Base-by-base conservation (phyloP, 2,329 filamentous ascomycete species). In the Ustulina deusta region DNA sequence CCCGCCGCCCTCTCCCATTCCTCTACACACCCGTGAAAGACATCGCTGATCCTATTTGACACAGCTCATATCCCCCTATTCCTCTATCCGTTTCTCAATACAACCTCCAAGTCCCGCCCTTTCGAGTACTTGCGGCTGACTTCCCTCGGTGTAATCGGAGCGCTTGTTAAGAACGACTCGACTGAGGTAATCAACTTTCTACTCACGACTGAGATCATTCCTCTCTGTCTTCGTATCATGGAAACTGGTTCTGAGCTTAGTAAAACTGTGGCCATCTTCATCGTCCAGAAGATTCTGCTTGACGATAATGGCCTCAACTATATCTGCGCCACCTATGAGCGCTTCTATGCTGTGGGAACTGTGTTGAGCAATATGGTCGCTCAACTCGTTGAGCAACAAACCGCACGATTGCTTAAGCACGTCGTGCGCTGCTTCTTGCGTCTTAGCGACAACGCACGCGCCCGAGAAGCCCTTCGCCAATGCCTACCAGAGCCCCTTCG, bases 181-280 rank as follows among this genome's bases (percentile, higher is more conserved):
- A 95, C 93, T 20, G 96, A 98, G 78, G 96, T 98, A 68, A 99
- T 99, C 84, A 98, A 98, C 84, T 99, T 99, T 79, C 90, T 99
- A 61, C 86, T 99, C 56, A 98, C 96, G 1, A 99, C 96, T 34
- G 96, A 99, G 82, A 99, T 99, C 74, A 99, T 99, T 66, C 96
- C 96, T 10, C 88, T 99, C 13, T 99, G 96, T 80, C 90, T 99
- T 51, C 91, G 96, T 69, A 99, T 99, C 77, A 99, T 99, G 96
- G 96, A 99, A 84, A 99, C 96, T 0, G 96, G 96, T 57, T 97
- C 94, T 0, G 96, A 99, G 81, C 87, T 99, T 68, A 97, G 94
- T 85, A 99, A 99, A 85, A 99, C 96, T 0, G 96, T 99, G 15
- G 96, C 96, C 66, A 99, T 99, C 76, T 99, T 99, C 84, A 99